Evolutionary conservation across 1,284 basidiomycete species (phyloP).

Genomic region (Sanguinoderma infundibulare): DNA sequence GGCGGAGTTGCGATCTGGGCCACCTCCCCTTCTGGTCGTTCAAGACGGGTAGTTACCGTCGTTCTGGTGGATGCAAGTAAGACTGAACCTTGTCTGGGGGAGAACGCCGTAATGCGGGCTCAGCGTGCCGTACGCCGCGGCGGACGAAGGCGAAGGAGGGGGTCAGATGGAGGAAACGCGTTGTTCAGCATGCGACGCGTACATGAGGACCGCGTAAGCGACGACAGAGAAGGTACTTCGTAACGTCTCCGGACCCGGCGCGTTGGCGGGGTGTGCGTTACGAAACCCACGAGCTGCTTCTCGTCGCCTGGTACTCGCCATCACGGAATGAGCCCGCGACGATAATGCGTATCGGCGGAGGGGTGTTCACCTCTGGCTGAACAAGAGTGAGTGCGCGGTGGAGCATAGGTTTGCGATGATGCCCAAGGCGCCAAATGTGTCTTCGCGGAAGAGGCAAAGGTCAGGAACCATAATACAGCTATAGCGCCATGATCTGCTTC

Average conservation of each 20-base stretch:
- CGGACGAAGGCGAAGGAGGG: neutral
- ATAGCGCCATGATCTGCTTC: neutral
- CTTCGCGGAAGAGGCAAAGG: neutral
- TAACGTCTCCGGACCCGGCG: neutral
- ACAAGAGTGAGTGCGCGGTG: neutral
- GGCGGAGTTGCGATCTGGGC: neutral
- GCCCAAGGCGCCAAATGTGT: neutral
- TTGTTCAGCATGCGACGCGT: neutral
- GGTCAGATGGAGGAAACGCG: neutral
- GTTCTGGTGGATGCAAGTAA: neutral
- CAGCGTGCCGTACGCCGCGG: neutral
- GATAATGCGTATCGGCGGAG: neutral
- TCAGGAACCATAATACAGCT: neutral
- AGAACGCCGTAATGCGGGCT: neutral
- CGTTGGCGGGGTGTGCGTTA: neutral
- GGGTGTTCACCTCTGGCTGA: neutral
- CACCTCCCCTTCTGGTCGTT: neutral
- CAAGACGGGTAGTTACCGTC: neutral
- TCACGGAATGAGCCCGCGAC: neutral
- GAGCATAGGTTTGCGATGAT: neutral
- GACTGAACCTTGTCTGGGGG: neutral
- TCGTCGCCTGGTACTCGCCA: neutral
- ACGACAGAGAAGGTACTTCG: neutral
- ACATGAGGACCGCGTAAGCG: neutral
- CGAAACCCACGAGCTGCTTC: neutral